A percentile compares a stretch with the other conserved stretches of the same genome.
Evolutionary conservation across 371 early-diverging fungal genomes (phyloP).

Genomic region (Mortierella polycephala): DNA sequence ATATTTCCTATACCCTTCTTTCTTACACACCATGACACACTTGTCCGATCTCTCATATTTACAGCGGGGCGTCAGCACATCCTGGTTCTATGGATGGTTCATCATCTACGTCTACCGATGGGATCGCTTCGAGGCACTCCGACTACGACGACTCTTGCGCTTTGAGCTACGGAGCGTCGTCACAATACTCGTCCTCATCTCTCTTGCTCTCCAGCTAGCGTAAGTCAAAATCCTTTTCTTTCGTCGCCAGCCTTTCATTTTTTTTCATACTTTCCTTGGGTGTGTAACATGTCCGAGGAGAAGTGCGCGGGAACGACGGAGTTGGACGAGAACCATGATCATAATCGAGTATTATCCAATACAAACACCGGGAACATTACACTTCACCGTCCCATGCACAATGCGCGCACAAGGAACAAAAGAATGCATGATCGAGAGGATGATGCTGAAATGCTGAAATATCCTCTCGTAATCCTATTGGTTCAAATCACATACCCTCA

Average conservation of each 20-base stretch:
- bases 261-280: neutral
- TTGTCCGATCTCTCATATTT: slow-evolving; percentile 42
- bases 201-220: slow-evolving; percentile 28
- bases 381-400: too few species aligned
- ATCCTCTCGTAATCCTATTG: too few species aligned
- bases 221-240: slow-evolving; percentile 16
- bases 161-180: slow-evolving; percentile 42
- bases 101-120: slow-evolving; percentile 38
- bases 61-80: slow-evolving; percentile 28
- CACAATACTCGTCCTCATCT: slow-evolving; percentile 22
- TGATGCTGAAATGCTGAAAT: too few species aligned
- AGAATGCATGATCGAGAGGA: too few species aligned
- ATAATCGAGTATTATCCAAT: neutral
- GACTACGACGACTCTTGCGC: slow-evolving; percentile 21
- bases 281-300: slow-evolving; percentile 4
- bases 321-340: too few species aligned
- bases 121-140: slow-evolving; percentile 45
- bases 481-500: too few species aligned
- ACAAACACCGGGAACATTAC: neutral
- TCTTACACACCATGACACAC: slow-evolving; percentile 31
- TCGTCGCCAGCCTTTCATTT: neutral
- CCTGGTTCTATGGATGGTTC: slow-evolving; percentile 42
- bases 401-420: too few species aligned
- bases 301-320: neutral
- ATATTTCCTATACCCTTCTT: neutral